Base-by-base conservation (phyloP, 2,329 filamentous ascomycete genomes). In the Pyricularia grisea region DNA sequence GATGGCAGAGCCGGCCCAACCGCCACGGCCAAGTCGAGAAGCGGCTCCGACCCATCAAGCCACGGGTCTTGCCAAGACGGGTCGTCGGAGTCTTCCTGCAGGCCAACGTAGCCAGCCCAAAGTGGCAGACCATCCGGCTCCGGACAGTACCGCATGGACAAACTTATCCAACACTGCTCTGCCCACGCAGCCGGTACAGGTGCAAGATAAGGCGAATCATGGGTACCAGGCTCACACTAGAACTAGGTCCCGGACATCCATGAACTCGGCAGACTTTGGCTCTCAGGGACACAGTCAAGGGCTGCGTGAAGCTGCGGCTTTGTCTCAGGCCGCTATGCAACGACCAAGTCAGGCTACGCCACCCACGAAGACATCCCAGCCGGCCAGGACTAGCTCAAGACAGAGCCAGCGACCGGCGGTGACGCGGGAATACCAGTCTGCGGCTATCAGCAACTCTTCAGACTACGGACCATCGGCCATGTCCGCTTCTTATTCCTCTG, bases 381-480 rank as follows among this genome's bases (percentile, higher is more conserved):
- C 71, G 28, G 70, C 76, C 67, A 74, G 74, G 28, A 72, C 76
- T 12, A 75, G 75, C 69, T 80, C 80, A 14, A 74, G 76, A 67
- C 77, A 79, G 64, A 74, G 76, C 2, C 78, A 78, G n/a, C 76
- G 77, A 61, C 70, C 74, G 1, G 76, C 78, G 68, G 76, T 71
- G 17, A 25, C 55, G 28, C 33, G 5, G 75, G 72, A 27, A 27
- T 31, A 67, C 9, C 61, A 66, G 33, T 65, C 31, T 9, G 36
- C 68, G n/a, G 14, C 72, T 69, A n/a, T 31, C 63, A 25, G 71
- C 68, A 68, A 72, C 33, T 70, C 65, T 31, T 64, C 73, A 1
- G 67, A 68, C 3, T 75, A 75, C 68, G 63, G 67, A 6, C 30
- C 72, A 9, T 42, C 68, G 33, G 65, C 72, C 7, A 31, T 68